Evolutionary conservation across 371 early-diverging fungal genomes (phyloP), one percentile per base, ranked within the genome.

Genomic region (Mortierella sp.): DNA sequence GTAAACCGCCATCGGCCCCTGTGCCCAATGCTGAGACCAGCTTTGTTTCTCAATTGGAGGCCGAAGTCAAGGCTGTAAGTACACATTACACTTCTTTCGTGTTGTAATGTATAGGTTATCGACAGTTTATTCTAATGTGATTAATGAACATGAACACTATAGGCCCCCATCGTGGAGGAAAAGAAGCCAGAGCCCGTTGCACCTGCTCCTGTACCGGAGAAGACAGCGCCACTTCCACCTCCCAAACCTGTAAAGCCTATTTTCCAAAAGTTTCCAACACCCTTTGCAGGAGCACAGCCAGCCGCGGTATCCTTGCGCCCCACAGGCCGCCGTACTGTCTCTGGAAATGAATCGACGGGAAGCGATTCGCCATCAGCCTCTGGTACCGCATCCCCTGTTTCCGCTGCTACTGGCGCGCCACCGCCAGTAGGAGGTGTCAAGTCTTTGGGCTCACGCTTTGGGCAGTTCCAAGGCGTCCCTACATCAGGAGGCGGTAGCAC

Each of bases 231-330:
- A 36, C 28, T 2, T 33, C 81, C 87, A 9, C 90, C 90, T 24
- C 85, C 88, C 33, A 90, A 90, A 70, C 91, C 91, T 0, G 71
- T 88, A 36, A 90, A 90, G 58, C 91, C 91, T n/a, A 88, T 90
- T 50, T 90, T 90, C 79, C 85, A 86, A 48, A 90, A 90, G 70
- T 90, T 89, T 77, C 89, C 91, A 38, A 90, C 91, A 4, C 91
- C 91, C 2, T 89, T 90, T 85, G 88, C 88, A 10, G 84, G 83
- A 19, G 84, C 74, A 10, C 83, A 81, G 7, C 85, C 81, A 13
- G 84, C 78, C 38, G 76, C 83, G 15, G 71, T 84, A 11, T 41
- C 86, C 0, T 85, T 87, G 53, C 76, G 77, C 11, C 81, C 85
- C 16, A 77, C 82, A 28, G 74, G 72, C 7, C 73, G 82, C 59